Conservation (phyloP, 345 rosid species). For the Sisymbrium irio region DNA sequence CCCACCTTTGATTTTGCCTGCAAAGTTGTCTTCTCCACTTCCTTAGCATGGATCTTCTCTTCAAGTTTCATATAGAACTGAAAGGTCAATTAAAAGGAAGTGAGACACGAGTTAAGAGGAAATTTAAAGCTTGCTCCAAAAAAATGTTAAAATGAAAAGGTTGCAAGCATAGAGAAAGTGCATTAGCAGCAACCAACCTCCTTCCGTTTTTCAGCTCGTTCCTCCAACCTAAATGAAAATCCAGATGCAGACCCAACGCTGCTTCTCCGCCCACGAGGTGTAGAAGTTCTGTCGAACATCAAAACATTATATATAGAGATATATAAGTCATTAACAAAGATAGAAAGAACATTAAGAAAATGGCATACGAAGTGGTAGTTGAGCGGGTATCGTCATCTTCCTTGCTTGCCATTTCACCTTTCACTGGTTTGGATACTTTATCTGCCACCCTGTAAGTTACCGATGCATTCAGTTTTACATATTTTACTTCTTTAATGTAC, state of each 20-base stretch:
- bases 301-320: slow-evolving; percentile 7
- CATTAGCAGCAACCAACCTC: slow-evolving; percentile 49
- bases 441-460: slow-evolving; percentile 51
- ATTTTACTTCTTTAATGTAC: not conserved
- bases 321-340: not conserved
- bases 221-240: slow-evolving; percentile 86
- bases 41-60: slow-evolving; percentile 94
- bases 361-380: slow-evolving; percentile 63
- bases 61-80: slow-evolving; percentile 92
- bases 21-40: slow-evolving; percentile 64
- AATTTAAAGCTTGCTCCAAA: not conserved
- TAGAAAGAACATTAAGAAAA: slow-evolving; percentile 22
- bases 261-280: slow-evolving; percentile 53
- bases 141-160: not conserved
- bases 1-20: slow-evolving; percentile 88
- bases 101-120: not conserved
- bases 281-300: slow-evolving; percentile 49
- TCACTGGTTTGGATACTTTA: slow-evolving; percentile 42
- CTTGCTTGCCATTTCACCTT: slow-evolving; percentile 42
- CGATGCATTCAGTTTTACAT: not conserved
- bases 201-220: slow-evolving; percentile 91
- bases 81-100: not conserved
- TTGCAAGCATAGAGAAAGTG: not conserved
- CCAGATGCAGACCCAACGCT: slow-evolving; percentile 66
- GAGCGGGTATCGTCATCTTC: slow-evolving; percentile 86